These are phyloP conservation scores for Stagonosporopsis chrysanthemi DNA, from an alignment of 2,329 filamentous ascomycete species.

Conservation along the genomic window DNA sequence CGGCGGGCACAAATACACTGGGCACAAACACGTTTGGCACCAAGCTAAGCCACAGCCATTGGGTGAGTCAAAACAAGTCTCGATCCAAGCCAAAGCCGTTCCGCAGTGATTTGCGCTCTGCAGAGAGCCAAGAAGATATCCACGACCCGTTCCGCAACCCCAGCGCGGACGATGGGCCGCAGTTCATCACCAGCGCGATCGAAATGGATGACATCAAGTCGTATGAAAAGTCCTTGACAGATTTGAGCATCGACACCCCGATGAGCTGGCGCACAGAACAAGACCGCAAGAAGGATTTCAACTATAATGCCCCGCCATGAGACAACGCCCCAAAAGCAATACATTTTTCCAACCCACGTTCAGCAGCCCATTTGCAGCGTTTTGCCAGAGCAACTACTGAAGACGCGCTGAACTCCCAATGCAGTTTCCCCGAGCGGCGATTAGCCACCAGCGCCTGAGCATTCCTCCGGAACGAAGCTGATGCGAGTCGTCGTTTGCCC, in stretches of 20 bases:
- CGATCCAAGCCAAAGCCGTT: constrained; percentile 23
- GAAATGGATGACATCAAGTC: constrained; percentile 32
- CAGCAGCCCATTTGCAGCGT: constrained; percentile 16
- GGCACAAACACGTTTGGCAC: constrained; percentile 11
- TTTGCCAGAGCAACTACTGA: constrained; percentile 13
- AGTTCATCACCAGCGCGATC: constrained; percentile 38
- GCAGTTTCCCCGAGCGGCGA: constrained; percentile 5
- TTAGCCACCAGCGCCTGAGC: constrained; percentile 1
- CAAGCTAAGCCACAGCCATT: constrained; percentile 15
- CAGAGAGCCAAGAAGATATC: constrained; percentile 36
- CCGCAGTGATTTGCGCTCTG: constrained; percentile 23
- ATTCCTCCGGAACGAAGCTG: background rate
- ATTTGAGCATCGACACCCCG: constrained; percentile 21
- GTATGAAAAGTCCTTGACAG: constrained; percentile 16
- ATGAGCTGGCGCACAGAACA: constrained; percentile 24
- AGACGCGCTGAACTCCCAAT: constrained; percentile 9
- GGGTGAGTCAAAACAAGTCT: constrained; percentile 22
- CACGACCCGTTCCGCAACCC: constrained; percentile 27
- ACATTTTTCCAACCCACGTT: constrained; percentile 6
- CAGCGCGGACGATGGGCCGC: constrained; percentile 22
- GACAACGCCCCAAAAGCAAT: constrained; percentile 13
- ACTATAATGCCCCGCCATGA: constrained; percentile 24
- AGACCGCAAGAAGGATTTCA: constrained; percentile 19
- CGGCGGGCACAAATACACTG: constrained; percentile 6
- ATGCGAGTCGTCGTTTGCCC: background rate